phyloP scores from a whole-genome alignment of 805 yeast species.

The Ascoidea asiatica region DNA sequence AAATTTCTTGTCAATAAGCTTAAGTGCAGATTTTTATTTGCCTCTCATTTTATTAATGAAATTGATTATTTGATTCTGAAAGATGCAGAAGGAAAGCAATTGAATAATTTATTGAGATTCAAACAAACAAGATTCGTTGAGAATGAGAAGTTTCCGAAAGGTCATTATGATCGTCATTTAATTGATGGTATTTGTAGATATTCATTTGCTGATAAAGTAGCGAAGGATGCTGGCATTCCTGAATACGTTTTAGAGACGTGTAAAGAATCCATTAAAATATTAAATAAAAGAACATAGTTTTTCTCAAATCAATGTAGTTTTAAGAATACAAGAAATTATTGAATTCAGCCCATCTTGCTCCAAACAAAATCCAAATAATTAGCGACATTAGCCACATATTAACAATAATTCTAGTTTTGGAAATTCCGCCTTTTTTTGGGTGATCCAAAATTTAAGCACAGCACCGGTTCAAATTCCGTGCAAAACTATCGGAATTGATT shows the following conservation, averaged over 20 bases:
- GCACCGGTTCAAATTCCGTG: too few relatives aligned
- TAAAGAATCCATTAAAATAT: conserved; percentile 7
- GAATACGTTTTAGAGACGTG: conserved; percentile 41
- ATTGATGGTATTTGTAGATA: conserved; percentile 55
- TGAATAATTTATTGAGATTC: conserved; percentile 11
- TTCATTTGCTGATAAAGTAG: conserved; percentile 69
- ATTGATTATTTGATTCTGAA: conserved; percentile 24
- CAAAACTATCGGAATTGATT: too few relatives aligned
- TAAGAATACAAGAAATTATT: too few relatives aligned
- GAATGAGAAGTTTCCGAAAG: background rate
- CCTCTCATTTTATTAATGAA: conserved; percentile 71
- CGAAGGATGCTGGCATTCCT: conserved; percentile 73
- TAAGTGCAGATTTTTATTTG: conserved; percentile 67
- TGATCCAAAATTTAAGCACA: too few relatives aligned
- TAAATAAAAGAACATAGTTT: too few relatives aligned
- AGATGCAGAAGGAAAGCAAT: conserved; percentile 15
- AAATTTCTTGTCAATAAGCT: conserved; percentile 38
- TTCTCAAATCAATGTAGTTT: too few relatives aligned
- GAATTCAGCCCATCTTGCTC: too few relatives aligned
- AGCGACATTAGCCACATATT: too few relatives aligned
- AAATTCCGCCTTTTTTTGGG: too few relatives aligned
- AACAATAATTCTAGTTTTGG: too few relatives aligned
- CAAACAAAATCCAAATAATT: too few relatives aligned
- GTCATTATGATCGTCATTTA: conserved; percentile 37
- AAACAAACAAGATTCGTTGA: background rate